Evolutionary conservation across 192 early-diverging fungal species (phyloP), one percentile per base, ranked within the genome.

Genomic region (Kappamyces sp.): DNA sequence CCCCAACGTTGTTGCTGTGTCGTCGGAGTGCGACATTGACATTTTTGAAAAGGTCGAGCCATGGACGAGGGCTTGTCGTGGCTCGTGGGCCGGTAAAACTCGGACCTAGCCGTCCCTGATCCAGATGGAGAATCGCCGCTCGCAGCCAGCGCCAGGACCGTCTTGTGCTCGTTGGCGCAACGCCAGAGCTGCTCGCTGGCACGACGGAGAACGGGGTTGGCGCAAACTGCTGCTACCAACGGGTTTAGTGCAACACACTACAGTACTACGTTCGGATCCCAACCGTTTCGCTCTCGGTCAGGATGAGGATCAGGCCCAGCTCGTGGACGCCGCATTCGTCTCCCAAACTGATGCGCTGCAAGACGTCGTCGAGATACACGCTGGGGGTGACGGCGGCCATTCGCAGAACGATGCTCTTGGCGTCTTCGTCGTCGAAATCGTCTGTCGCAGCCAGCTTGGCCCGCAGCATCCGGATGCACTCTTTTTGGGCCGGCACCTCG

Each of bases 371-470:
- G 47, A 78, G 47, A 51, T 75, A 78, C 35, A 74, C 67, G 38
- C 65, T 70, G 1, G 76, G 72, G 48, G 65, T 72, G 5, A 78
- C 70, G 5, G 72, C 66, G 3, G 72, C 69, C 62, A 78, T 58
- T 15, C 64, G 51, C 41, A 69, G 47, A 14, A 78, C 64, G 1
- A 71, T 67, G 8, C 57, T 63, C 11, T 65, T 42, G 29, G 72
- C 72, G 32, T 70, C 64, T 47, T 40, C 64, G 32, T 57, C 46
- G 31, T 69, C 63, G 55, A 66, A 68, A 11, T 51, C 36, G 2
- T 39, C 47, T 31, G 47, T 5, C 12, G 50, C 65, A 30, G 22
- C 57, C 14, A 11, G 38, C 38, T 59, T 62, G 15, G 45, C 57
- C 1, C 73, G 65, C 6, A 75, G 40, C 14, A 60, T 69, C 40